phyloP scores from a whole-genome alignment of 208 protist genomes.

The Trichomonas gallinae region DNA sequence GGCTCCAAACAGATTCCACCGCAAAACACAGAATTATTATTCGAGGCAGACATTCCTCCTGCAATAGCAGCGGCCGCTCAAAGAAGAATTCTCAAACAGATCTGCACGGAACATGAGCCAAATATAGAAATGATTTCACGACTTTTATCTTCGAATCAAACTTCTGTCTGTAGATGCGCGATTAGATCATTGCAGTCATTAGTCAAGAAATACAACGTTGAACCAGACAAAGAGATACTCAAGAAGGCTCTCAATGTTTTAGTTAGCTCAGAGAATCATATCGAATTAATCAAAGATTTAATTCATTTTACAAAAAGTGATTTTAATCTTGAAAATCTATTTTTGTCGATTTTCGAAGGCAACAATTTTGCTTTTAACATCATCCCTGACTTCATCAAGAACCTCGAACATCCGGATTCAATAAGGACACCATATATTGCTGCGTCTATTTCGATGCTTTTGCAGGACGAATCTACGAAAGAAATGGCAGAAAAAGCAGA shows the following conservation, averaged over 20 bases:
- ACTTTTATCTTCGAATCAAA: background rate
- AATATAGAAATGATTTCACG: background rate
- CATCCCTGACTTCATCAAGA: background rate
- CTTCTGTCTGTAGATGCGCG: background rate
- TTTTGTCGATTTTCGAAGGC: background rate
- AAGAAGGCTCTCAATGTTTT: background rate
- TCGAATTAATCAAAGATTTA: background rate
- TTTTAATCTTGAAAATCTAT: background rate
- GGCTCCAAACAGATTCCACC: background rate
- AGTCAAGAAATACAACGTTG: background rate
- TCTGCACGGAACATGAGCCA: background rate
- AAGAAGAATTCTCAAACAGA: background rate
- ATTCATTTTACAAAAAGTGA: background rate
- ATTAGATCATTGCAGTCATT: background rate
- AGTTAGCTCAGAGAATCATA: background rate
- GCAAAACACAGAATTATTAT: background rate
- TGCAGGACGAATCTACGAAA: background rate
- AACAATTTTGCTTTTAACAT: background rate
- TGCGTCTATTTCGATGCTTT: background rate
- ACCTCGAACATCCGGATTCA: background rate
- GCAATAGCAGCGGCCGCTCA: background rate
- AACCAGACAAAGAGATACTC: background rate
- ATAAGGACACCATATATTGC: background rate
- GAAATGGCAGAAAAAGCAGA: background rate
- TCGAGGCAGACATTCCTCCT: background rate